Evolutionary conservation across 1,284 basidiomycete genomes (phyloP), one percentile per base, ranked within the genome.

Genomic region (Tetrapyrgos nigripes): DNA sequence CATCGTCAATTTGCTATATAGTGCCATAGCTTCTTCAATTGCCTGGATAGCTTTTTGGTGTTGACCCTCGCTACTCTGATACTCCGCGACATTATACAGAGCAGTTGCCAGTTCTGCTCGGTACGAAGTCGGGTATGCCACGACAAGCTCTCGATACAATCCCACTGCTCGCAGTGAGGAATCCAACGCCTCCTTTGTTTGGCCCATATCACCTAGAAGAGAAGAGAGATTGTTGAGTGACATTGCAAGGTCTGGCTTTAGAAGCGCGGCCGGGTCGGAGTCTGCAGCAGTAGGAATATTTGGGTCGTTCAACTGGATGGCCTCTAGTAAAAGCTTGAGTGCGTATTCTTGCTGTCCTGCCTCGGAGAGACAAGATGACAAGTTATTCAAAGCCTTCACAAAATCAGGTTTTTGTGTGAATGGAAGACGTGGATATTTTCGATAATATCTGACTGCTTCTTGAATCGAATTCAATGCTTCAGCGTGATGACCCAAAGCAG

Each of bases 201-300:
- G 49, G 29, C 27, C 24, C 8, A 49, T 37, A 19, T 45, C 49
- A 27, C 31, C 27, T 10, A 40, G 44, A 27, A 31, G 17, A 45
- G n/a, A 21, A 10, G 48, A 57, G 35, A 51, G 49, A 24, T 51
- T 57, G 21, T 44, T 50, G 33, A 57, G 46, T 6, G 55, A 50
- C 26, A 43, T 29, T 9, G 55, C 55, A 10, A 57, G 49, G 24
- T 57, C 49, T 9, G 55, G 10, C 10, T 49, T 48, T 31, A 46
- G 49, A 3, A 44, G 24, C n/a, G n/a, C n/a, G n/a, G 8, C 26
- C 10, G 54, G 19, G 19, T n/a, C 4, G 13, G 5, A n/a, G 17
- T 17, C 17, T 6, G 5, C 8, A 40, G 5, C 37, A 5, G 37
- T n/a, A 33, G 14, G 31, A n/a, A 17, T n/a, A n/a, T 40, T 17